These are phyloP conservation scores for Theileria luwenshuni DNA, from an alignment of 169 alveolate species.

Conservation along the genomic window DNA sequence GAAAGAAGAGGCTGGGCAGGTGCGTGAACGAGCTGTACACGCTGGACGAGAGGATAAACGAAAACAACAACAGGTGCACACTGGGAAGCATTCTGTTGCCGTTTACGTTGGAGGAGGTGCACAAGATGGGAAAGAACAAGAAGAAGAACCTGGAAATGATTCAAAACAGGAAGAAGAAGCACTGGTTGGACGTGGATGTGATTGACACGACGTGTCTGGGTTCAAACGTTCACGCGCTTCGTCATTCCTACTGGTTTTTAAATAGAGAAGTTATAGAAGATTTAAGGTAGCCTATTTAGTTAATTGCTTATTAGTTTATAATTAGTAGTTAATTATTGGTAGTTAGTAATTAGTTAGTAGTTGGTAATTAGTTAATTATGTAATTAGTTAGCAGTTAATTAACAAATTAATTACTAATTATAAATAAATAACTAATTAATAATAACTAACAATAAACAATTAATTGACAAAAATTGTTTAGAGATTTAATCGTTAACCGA, in stretches of 20 bases:
- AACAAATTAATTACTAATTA: not conserved
- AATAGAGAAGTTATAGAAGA: slow-evolving; percentile 82
- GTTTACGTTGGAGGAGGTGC: slow-evolving; percentile 23
- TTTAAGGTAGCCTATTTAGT: slow-evolving; percentile 43
- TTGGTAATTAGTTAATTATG: not conserved
- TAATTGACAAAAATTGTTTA: not conserved
- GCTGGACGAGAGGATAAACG: slow-evolving; percentile 15
- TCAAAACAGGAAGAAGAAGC: slow-evolving; percentile 27
- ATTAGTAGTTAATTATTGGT: not conserved
- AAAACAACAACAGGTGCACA: slow-evolving; percentile 9
- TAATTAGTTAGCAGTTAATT: not conserved
- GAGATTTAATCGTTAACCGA: slow-evolving; percentile 81
- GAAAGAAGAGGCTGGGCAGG: slow-evolving; percentile 36
- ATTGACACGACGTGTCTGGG: slow-evolving; percentile 83
- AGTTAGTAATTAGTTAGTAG: not conserved
- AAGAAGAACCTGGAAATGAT: slow-evolving; percentile 18
- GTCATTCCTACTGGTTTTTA: slow-evolving; percentile 76
- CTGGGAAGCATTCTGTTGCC: slow-evolving; percentile 28
- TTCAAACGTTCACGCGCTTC: slow-evolving; percentile 64
- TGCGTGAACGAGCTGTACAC: slow-evolving; percentile 32
- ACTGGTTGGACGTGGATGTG: slow-evolving; percentile 85
- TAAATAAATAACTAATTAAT: not conserved
- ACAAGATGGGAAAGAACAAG: slow-evolving; percentile 7
- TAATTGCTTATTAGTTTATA: not conserved
- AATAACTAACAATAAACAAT: not conserved